A percentile compares a stretch with the other conserved stretches of the same genome.
phyloP scores from a whole-genome alignment of 2,329 filamentous ascomycete genomes.

The Bipolaris zeicola region DNA sequence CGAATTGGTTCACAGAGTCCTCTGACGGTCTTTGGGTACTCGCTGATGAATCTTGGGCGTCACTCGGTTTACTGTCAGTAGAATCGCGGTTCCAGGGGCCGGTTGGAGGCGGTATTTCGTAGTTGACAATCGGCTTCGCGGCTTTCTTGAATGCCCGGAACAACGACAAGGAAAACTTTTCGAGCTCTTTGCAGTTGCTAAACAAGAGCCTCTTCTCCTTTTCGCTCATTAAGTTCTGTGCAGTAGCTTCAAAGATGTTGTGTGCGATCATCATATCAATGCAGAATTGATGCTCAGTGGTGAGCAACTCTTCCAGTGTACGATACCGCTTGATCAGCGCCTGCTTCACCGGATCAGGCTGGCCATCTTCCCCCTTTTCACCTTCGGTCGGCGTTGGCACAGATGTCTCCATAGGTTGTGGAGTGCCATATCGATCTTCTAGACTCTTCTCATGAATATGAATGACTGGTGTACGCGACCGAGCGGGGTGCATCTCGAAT shows the following conservation, averaged over 20 bases:
- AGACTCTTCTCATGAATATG: slow-evolving; percentile 24
- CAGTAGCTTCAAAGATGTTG: slow-evolving; percentile 96
- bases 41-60: slow-evolving; percentile 24
- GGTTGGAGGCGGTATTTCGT: slow-evolving; percentile 45
- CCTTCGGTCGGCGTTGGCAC: slow-evolving; percentile 12
- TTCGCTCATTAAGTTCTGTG: slow-evolving; percentile 75
- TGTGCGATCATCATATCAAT: slow-evolving; percentile 97
- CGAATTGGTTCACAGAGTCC: slow-evolving; percentile 36
- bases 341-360: slow-evolving; percentile 31
- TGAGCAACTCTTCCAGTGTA: slow-evolving; percentile 87
- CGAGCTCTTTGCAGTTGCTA: slow-evolving; percentile 89
- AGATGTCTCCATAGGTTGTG: slow-evolving; percentile 21
- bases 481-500: slow-evolving; percentile 32
- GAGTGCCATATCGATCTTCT: slow-evolving; percentile 26
- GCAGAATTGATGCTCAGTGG: slow-evolving; percentile 89
- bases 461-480: slow-evolving; percentile 28
- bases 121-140: slow-evolving; percentile 74
- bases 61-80: slow-evolving; percentile 22
- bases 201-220: slow-evolving; percentile 91
- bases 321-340: slow-evolving; percentile 77
- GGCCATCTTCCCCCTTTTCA: slow-evolving; percentile 24
- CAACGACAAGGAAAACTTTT: slow-evolving; percentile 81
- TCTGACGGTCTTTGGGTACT: slow-evolving; percentile 26
- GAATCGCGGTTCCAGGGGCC: slow-evolving; percentile 34
- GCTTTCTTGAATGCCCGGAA: slow-evolving; percentile 80